Percentiles rank a stretch among this genome's conserved stretches.
Conservation (phyloP, 2,329 filamentous ascomycete species). For the Metarhizium robertsii region DNA sequence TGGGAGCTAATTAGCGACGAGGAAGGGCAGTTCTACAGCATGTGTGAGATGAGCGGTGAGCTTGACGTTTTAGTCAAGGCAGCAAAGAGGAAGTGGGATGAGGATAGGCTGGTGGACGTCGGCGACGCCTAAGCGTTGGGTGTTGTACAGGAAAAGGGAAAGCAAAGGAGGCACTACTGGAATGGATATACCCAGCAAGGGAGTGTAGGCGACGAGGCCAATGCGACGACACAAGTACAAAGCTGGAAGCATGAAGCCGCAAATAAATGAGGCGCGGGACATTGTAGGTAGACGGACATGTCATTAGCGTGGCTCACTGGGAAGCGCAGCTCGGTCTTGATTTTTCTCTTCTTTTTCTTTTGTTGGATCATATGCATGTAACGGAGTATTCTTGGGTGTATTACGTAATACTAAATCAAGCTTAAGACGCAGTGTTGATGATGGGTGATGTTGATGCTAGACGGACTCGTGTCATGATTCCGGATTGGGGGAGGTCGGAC, state of each 20-base stretch:
- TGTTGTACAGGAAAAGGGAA: neutral
- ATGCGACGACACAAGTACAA: neutral
- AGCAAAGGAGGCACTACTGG: slow-evolving; percentile 6
- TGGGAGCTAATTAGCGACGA: slow-evolving; percentile 68
- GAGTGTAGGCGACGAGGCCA: neutral
- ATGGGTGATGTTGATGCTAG: no score
- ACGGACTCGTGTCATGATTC: neutral
- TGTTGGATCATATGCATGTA: neutral
- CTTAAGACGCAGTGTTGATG: no score
- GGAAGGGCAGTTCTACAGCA: slow-evolving; percentile 52
- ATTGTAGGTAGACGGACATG: neutral
- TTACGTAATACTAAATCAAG: slow-evolving; percentile 1
- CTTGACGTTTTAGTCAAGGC: slow-evolving; percentile 39
- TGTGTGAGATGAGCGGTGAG: slow-evolving; percentile 58
- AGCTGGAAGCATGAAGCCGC: neutral
- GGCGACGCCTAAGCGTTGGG: slow-evolving; percentile 5
- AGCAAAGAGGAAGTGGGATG: slow-evolving; percentile 45
- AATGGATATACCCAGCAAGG: neutral
- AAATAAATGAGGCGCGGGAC: neutral
- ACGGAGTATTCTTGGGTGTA: slow-evolving; percentile 1
- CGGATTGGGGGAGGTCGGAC: neutral
- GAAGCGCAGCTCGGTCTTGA: neutral
- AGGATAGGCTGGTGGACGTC: slow-evolving; percentile 26
- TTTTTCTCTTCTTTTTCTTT: neutral
- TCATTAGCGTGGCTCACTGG: neutral